Base-by-base conservation (phyloP, 257 asterid species). In the Linaria vulgaris region DNA sequence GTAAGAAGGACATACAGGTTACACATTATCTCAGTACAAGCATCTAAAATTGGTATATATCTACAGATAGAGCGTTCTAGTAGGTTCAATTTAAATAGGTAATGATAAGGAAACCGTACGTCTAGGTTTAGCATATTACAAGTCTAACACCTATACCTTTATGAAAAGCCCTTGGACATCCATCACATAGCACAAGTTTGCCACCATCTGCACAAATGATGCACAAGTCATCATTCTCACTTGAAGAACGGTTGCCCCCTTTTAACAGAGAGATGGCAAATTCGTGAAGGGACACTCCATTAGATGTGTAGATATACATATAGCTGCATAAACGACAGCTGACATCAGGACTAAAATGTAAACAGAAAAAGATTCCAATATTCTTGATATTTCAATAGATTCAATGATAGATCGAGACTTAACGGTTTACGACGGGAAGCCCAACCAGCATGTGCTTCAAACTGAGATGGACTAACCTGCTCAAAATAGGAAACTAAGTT, bases 401-500 rank as follows among this genome's bases (percentile, higher is more conserved):
- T 20, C 7, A 51, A 37, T 43, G 37, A 65, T 10, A 39, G 21
- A 58, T 44, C 56, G 63, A 76, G 46, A 83, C 99, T 78, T n/a
- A 55, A 94, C 99, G 99, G 99, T 82, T 85, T 94, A 54, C 80
- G 81, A 54, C 99, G 92, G 12, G 99, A 85, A 58, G 97, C 97
- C 96, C 97, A 90, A 68, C 99, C 99, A 67, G 99, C 97, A 81
- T 94, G 99, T 70, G 96, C 94, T 81, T 94, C 99, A 84, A 94
- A 94, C 67, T 75, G 85, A 70, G 99, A 94, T 58, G 97, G 96
- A 74, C 97, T 94, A 76, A 87, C 92, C 99, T 94, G 92, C 68
- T 69, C 83, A 82, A 54, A 51, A 72, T 41, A 70, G 51, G 59
- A 52, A 70, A 57, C 37, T 49, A 44, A 41, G 68, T 68, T 22